These are phyloP conservation scores for Collybia sordida DNA, from an alignment of 768 basidiomycete genomes.

Conservation along the genomic window DNA sequence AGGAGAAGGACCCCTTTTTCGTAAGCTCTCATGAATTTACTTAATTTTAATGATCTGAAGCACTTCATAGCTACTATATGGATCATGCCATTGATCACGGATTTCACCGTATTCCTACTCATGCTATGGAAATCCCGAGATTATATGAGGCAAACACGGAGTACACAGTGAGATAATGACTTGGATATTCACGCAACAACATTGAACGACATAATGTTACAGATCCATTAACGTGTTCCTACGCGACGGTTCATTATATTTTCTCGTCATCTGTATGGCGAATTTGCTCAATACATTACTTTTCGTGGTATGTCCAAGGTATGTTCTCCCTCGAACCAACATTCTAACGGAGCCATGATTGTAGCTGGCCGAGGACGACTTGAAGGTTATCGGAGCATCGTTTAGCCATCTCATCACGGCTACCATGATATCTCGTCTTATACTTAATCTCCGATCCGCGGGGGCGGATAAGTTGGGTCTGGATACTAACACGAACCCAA, in stretches of 20 bases:
- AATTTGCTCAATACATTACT: conserved; percentile 25
- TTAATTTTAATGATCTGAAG: background rate
- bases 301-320: conserved; percentile 20
- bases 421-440: conserved; percentile 27
- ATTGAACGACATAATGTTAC: background rate
- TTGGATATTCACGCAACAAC: no score
- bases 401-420: conserved; percentile 29
- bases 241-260: conserved; percentile 27
- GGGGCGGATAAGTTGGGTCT: no score
- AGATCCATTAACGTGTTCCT: conserved; percentile 22
- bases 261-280: conserved; percentile 22
- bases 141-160: conserved; percentile 6
- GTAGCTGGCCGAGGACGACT: conserved; percentile 19
- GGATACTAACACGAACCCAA: no score
- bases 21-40: conserved; percentile 11
- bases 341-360: background rate
- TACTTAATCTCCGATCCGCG: conserved; percentile 26
- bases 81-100: conserved; percentile 23
- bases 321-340: background rate
- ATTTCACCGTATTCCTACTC: conserved; percentile 9
- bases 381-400: conserved; percentile 29
- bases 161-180: conserved; percentile 10
- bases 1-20: conserved; percentile 18
- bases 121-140: conserved; percentile 11
- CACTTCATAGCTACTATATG: conserved; percentile 19